Percentiles rank a stretch among this genome's conserved stretches.
phyloP scores from a whole-genome alignment of 768 basidiomycete genomes.

The Obba rivulosa region DNA sequence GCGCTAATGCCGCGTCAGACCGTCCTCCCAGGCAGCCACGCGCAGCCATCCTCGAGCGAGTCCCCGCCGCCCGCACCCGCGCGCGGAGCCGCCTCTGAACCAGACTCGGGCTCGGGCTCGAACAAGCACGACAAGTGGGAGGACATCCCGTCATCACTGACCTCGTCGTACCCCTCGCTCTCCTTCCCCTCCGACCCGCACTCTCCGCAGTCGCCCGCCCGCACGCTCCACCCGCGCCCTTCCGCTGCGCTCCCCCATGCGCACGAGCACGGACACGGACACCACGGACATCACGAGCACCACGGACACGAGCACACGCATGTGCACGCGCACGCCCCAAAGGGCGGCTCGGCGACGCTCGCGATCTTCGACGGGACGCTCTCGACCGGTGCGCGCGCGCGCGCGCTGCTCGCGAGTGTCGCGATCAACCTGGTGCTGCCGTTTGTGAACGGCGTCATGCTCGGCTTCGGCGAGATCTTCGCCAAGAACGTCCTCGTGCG shows the following conservation, averaged over 20 bases:
- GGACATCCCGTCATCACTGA: constrained; percentile 47
- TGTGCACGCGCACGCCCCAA: constrained; percentile 4
- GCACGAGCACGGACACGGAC: constrained; percentile 16
- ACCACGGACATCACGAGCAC: constrained; percentile 14
- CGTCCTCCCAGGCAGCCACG: constrained; percentile 9
- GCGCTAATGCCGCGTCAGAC: too few species aligned
- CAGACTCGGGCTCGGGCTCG: constrained; percentile 27
- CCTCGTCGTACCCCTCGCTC: constrained; percentile 73
- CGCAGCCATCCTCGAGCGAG: constrained; percentile 1
- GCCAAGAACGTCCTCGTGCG: constrained; percentile 68
- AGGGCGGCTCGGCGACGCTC: constrained; percentile 49
- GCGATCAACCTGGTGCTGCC: constrained; percentile 84
- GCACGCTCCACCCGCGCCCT: constrained; percentile 14
- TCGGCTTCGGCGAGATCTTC: constrained; percentile 94
- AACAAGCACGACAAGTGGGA: constrained; percentile 59
- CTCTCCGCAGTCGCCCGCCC: constrained; percentile 39
- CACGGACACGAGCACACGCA: constrained; percentile 7
- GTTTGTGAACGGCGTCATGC: constrained; percentile 93
- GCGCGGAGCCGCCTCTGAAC: constrained; percentile 16
- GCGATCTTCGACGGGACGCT: constrained; percentile 68
- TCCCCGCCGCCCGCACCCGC: constrained; percentile 5
- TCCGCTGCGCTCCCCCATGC: constrained; percentile 14
- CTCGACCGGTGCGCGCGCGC: constrained; percentile 59
- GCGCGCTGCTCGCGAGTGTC: constrained; percentile 65
- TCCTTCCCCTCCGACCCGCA: constrained; percentile 63